A percentile compares a stretch with the other conserved stretches of the same genome.
phyloP scores from a whole-genome alignment of 805 yeast species.

The Sungouiella blattae region DNA sequence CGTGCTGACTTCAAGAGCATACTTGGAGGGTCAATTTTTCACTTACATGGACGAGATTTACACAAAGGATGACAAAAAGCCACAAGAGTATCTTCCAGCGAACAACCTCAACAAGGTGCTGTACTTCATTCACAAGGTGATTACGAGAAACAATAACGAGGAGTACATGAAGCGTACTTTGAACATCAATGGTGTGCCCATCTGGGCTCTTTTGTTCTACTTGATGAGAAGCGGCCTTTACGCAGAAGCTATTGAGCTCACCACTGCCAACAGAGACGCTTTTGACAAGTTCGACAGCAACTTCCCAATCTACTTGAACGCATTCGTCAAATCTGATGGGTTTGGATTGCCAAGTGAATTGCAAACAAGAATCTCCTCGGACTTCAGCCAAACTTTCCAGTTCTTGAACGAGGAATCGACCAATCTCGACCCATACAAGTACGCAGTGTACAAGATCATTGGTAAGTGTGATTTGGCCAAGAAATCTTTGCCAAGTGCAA shows the following conservation, averaged over 20 bases:
- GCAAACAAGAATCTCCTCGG: conserved; percentile 66
- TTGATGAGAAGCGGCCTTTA: conserved; percentile 79
- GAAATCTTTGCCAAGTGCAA: conserved; percentile 61
- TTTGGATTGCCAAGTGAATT: conserved; percentile 61
- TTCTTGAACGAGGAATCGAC: conserved; percentile 48
- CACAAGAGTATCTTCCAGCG: conserved; percentile 45
- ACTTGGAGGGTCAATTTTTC: conserved; percentile 74
- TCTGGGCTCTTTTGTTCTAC: conserved; percentile 92
- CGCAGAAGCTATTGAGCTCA: conserved; percentile 72
- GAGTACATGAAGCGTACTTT: conserved; percentile 29
- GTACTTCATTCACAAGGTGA: conserved; percentile 46
- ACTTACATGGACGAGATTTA: conserved; percentile 67
- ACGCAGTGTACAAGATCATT: conserved; percentile 83
- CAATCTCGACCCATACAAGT: conserved; percentile 78
- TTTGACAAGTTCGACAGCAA: conserved; percentile 83
- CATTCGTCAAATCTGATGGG: conserved; percentile 53
- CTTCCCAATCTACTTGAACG: conserved; percentile 75
- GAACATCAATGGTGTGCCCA: conserved; percentile 73
- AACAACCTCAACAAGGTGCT: conserved; percentile 69
- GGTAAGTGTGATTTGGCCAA: conserved; percentile 83
- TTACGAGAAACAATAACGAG: conserved; percentile 28
- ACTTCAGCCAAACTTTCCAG: conserved; percentile 81
- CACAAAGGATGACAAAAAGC: conserved; percentile 47
- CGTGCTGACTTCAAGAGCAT: conserved; percentile 52
- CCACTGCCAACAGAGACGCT: conserved; percentile 58